Evolutionary conservation across 176 grass and related monocot genomes (phyloP).

Genomic region (Carex scoparia): DNA sequence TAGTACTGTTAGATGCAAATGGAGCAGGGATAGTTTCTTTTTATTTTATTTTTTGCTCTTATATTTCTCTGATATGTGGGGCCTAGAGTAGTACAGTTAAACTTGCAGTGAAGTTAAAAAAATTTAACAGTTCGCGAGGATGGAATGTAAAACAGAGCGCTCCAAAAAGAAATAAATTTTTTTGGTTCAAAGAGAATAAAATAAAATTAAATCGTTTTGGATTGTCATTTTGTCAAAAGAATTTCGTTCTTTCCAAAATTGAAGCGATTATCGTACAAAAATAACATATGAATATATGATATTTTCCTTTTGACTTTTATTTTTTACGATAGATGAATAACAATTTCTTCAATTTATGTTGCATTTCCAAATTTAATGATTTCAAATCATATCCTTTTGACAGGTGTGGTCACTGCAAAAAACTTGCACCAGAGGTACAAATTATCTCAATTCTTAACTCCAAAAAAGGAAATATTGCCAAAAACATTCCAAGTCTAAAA

Average conservation of each 20-base stretch:
- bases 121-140: not conserved
- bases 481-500: not conserved
- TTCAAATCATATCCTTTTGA: not conserved
- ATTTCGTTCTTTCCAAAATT: not conserved
- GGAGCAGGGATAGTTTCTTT: not conserved
- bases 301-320: not conserved
- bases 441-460: not conserved
- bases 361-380: not conserved
- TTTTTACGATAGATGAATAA: not conserved
- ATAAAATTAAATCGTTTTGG: not conserved
- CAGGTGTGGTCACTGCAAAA: constrained; percentile 92
- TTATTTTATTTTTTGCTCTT: not conserved
- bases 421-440: constrained; percentile 69
- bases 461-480: not conserved
- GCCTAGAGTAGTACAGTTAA: not conserved
- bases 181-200: not conserved
- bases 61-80: not conserved
- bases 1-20: not conserved
- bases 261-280: not conserved
- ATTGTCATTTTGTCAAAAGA: not conserved
- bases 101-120: not conserved
- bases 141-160: not conserved
- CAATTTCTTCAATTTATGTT: not conserved
- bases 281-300: not conserved
- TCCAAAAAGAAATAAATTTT: not conserved